Base-by-base conservation (phyloP, 345 rosid genomes). In the Boechera divaricarpa region DNA sequence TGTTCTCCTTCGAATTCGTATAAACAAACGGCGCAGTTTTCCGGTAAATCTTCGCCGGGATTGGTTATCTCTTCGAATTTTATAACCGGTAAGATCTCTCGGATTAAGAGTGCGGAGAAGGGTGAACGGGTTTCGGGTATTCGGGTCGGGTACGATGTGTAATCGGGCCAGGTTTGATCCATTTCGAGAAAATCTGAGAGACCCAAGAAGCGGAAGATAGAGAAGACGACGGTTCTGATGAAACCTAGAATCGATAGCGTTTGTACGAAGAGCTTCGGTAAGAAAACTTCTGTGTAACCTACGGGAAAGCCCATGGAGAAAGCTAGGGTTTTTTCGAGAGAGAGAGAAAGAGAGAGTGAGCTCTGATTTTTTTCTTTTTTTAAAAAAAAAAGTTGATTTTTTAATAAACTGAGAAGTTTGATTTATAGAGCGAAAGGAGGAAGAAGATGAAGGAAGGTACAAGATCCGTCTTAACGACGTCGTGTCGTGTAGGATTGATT, bases 1-100 rank as follows among this genome's bases (percentile, higher is more conserved):
- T 87, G 94, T 45, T 72, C 89, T 6, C 83, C 87, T 70, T 87
- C 90, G 69, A 94, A 90, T 73, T 94, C 96, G 73, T 83, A 83
- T 59, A 94, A 67, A 64, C 98, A 94, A 10, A 94, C 97, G 2
- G 90, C 96, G 61, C 98, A 94, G 63, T 85, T 84, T 76, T 88
- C 96, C 39, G 90, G 90, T 31, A 74, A 77, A 41, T 90, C 89
- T 39, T 84, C 85, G 1, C 56, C 78, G 63, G 70, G 69, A 2
- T 32, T 57, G 0, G 36, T 59, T 1, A 87, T 66, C 7, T 86
- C 89, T 73, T 86, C 82, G 81, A 84, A 90, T 83, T 83, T 88
- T 15, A 85, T 73, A 6, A 91, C 88, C 5, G 96, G 96, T 11
- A 94, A 80, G 80, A 89, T 83, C 77, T 92, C 98, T 9, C 95